Evolutionary conservation across 805 yeast species (phyloP).

Genomic region (Cyberlindnera maclurae): DNA sequence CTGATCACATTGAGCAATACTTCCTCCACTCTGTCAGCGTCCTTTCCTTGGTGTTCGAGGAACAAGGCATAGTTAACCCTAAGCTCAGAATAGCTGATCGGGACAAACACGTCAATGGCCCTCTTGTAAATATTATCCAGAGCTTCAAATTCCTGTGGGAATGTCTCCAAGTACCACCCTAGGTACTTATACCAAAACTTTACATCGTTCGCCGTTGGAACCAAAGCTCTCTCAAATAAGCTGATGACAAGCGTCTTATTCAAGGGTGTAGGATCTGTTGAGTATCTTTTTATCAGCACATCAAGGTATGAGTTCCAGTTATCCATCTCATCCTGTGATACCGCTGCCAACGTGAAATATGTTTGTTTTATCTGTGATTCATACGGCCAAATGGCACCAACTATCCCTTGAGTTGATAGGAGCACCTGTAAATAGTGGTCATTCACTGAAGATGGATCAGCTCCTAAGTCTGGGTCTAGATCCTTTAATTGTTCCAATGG

Average conservation of each 20-base stretch:
- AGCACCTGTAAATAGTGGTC: constrained; percentile 13
- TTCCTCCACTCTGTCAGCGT: constrained; percentile 13
- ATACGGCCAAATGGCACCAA: constrained; percentile 50
- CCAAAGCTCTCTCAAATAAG: constrained; percentile 65
- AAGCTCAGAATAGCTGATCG: constrained; percentile 7
- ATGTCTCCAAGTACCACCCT: constrained; percentile 38
- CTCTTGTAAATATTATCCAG: constrained; percentile 41
- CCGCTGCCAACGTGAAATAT: constrained; percentile 44
- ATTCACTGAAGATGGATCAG: constrained; percentile 17
- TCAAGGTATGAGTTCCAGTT: constrained; percentile 62
- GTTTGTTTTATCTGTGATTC: constrained; percentile 59
- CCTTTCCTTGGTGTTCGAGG: constrained; percentile 10
- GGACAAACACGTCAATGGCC: constrained; percentile 40
- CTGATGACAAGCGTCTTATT: constrained; percentile 28
- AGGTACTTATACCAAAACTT: constrained; percentile 65
- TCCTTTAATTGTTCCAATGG: constrained; percentile 9
- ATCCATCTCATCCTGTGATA: constrained; percentile 35
- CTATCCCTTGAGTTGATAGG: constrained; percentile 15
- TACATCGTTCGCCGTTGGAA: constrained; percentile 56
- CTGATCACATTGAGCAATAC: constrained; percentile 14
- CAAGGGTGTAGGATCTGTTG: constrained; percentile 12
- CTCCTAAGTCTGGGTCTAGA: constrained; percentile 13
- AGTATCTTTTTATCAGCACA: constrained; percentile 36
- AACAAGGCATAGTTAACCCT: constrained; percentile 21
- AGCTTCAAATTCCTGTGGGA: constrained; percentile 24